These are phyloP conservation scores for Coffea humblotiana DNA, from an alignment of 305 asterid species.

Conservation along the genomic window DNA sequence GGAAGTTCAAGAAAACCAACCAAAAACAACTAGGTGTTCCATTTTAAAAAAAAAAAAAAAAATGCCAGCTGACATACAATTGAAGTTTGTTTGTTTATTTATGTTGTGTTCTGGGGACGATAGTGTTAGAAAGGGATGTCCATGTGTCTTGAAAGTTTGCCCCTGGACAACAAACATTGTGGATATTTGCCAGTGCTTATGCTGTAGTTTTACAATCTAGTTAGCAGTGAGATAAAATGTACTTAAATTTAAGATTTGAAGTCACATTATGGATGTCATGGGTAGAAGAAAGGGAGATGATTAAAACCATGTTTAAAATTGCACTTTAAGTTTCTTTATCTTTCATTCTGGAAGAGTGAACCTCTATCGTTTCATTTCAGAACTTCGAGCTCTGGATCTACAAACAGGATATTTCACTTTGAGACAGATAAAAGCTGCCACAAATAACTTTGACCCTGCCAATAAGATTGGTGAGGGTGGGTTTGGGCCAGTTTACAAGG, in stretches of 20 bases:
- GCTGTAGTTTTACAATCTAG: neutral
- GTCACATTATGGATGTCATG: neutral
- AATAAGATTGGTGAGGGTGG: conserved; percentile 99
- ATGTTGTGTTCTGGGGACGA: neutral
- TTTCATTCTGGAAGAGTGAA: conserved; percentile 9
- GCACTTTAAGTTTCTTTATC: conserved; percentile 5
- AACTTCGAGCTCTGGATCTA: conserved; percentile 74
- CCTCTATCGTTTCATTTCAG: conserved; percentile 42
- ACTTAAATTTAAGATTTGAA: neutral
- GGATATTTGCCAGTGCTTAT: neutral
- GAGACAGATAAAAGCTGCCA: conserved; percentile 80
- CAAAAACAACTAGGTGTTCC: neutral
- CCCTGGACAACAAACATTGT: neutral
- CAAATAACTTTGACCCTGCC: conserved; percentile 67
- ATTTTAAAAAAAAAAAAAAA: neutral
- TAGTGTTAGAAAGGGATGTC: neutral
- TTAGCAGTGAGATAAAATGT: neutral
- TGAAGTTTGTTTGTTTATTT: neutral
- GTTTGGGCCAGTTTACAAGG: conserved; percentile 93
- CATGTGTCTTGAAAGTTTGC: neutral
- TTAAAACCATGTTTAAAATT: neutral
- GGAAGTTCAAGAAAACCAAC: neutral
- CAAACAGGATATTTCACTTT: conserved; percentile 83
- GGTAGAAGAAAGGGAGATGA: neutral
- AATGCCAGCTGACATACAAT: neutral